A percentile compares a stretch with the other conserved stretches of the same genome.
Conservation (phyloP, 2,329 filamentous ascomycete genomes). For the Fonsecaea multimorphosa region DNA sequence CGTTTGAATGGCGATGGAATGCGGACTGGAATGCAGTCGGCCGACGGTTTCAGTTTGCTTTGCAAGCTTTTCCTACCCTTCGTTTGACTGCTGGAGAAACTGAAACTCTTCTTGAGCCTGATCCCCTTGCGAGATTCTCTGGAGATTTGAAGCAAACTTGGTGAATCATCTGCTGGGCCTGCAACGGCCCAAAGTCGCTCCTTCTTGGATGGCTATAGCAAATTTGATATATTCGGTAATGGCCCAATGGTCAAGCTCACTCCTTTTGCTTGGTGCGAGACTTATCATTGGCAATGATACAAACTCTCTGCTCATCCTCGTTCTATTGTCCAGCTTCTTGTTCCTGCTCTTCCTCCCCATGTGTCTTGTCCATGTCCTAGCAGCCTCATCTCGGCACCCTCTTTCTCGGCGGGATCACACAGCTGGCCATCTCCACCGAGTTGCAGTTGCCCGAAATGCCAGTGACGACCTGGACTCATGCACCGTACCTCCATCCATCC, state of each 20-base stretch:
- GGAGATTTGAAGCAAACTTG: constrained; percentile 14
- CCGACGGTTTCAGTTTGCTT: constrained; percentile 15
- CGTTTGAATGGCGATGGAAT: constrained; percentile 27
- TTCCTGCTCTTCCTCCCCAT: background rate
- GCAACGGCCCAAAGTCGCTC: constrained; percentile 2
- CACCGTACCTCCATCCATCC: constrained; percentile 4
- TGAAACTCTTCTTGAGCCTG: background rate
- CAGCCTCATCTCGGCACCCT: background rate
- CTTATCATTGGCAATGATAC: background rate
- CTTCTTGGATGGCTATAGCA: constrained; percentile 1
- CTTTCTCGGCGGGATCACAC: constrained; percentile 4
- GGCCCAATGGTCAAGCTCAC: background rate
- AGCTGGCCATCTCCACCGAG: constrained; percentile 17
- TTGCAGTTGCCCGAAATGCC: constrained; percentile 21
- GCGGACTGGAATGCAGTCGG: constrained; percentile 14
- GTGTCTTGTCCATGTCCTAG: background rate
- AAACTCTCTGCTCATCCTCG: constrained; percentile 13
- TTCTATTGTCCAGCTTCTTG: background rate
- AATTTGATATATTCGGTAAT: background rate
- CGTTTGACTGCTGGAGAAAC: background rate
- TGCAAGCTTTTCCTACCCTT: background rate
- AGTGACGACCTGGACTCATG: background rate
- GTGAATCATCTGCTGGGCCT: background rate
- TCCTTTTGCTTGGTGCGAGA: background rate
- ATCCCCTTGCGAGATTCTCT: background rate